phyloP scores from a whole-genome alignment of 352 stramenopile species.

The Phytopythium vexans region DNA sequence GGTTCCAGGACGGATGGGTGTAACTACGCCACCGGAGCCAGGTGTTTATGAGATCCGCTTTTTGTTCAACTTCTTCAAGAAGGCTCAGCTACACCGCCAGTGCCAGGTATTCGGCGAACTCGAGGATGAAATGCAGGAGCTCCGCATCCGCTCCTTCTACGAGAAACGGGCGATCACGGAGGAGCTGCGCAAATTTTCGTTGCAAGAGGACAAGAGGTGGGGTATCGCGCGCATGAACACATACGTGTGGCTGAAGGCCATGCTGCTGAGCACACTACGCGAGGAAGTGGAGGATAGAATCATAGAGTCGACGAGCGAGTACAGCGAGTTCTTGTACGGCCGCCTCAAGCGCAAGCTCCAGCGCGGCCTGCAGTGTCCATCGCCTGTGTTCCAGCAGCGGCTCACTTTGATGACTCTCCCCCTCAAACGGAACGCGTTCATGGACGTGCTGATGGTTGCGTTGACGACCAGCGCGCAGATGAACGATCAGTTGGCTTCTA shows the following conservation, averaged over 20 bases:
- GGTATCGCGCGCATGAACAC: constrained; percentile 43
- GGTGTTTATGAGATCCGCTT: constrained; percentile 65
- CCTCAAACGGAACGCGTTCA: constrained; percentile 31
- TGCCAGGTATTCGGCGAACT: constrained; percentile 56
- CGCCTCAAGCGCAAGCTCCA: constrained; percentile 35
- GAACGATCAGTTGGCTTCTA: constrained; percentile 34
- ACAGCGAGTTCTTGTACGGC: constrained; percentile 30
- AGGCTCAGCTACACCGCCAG: constrained; percentile 49
- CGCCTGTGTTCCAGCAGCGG: constrained; percentile 31
- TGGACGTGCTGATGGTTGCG: constrained; percentile 34
- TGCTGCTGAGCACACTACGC: constrained; percentile 43
- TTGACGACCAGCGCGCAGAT: constrained; percentile 40
- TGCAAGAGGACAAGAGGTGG: constrained; percentile 29
- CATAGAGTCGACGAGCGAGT: constrained; percentile 38
- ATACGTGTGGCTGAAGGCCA: constrained; percentile 42
- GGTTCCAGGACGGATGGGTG: constrained; percentile 41
- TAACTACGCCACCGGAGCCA: constrained; percentile 36
- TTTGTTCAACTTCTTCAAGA: constrained; percentile 65
- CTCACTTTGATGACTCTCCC: constrained; percentile 37
- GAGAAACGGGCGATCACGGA: constrained; percentile 42
- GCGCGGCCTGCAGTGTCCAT: constrained; percentile 19
- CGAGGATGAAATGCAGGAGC: constrained; percentile 61
- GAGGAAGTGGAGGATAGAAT: constrained; percentile 23
- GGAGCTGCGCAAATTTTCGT: constrained; percentile 39
- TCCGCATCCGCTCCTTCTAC: constrained; percentile 53